Evolutionary conservation across 345 rosid genomes (phyloP).

Genomic region (Citrus maxima): DNA sequence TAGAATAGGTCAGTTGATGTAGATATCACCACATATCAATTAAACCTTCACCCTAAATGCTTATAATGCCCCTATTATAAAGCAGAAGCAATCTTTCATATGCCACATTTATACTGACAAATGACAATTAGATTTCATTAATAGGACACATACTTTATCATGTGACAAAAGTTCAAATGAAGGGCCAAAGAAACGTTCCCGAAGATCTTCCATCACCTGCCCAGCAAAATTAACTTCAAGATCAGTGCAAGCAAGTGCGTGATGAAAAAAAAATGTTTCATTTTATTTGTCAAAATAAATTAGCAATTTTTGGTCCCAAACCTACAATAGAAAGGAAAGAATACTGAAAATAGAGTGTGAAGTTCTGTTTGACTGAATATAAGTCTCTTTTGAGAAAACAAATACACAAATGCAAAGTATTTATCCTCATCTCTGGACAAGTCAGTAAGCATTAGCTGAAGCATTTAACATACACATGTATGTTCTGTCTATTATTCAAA

Average conservation of each 20-base stretch:
- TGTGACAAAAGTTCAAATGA: conserved; percentile 73
- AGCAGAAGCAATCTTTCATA: neutral
- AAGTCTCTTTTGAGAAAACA: neutral
- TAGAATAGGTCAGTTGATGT: neutral
- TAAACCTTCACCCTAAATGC: neutral
- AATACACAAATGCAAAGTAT: neutral
- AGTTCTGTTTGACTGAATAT: neutral
- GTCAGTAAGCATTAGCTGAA: neutral
- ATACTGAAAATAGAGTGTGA: neutral
- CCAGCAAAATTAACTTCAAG: neutral
- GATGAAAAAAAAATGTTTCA: neutral
- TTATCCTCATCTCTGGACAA: neutral
- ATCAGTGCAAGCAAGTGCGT: neutral
- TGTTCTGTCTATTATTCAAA: neutral
- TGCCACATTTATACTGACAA: neutral
- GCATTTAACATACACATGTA: neutral
- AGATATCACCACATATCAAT: neutral
- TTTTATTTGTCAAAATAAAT: neutral
- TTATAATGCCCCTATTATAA: neutral
- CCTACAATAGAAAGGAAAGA: neutral
- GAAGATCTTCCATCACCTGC: conserved; percentile 75
- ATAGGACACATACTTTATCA: conserved; percentile 54
- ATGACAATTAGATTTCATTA: neutral
- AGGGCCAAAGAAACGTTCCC: conserved; percentile 94
- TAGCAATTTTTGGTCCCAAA: neutral